Conservation (phyloP, 23 red algal genomes). For the Gracilaria domingensis region DNA sequence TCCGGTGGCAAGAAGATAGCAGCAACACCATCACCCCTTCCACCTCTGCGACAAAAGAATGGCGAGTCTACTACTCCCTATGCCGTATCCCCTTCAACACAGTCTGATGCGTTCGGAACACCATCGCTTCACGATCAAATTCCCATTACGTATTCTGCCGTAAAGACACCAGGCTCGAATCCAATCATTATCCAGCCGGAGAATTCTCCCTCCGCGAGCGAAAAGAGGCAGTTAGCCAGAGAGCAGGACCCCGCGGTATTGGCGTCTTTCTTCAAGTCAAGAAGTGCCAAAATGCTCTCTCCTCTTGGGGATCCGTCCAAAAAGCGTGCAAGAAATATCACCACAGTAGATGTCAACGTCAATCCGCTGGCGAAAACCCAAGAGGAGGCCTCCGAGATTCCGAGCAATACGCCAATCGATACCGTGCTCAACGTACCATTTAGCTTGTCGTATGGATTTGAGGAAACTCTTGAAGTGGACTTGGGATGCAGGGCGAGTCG, state of each 20-base stretch:
- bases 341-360: constrained; percentile 13
- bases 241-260: constrained; percentile 8
- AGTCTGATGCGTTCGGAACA: background rate
- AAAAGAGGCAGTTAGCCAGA: background rate
- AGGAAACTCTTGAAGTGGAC: constrained; percentile 39
- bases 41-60: constrained; percentile 8
- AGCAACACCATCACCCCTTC: constrained; percentile 12
- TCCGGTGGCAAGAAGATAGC: constrained; percentile 10
- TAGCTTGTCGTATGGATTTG: constrained; percentile 31
- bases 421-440: constrained; percentile 28
- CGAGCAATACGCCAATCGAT: background rate
- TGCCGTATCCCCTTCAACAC: background rate
- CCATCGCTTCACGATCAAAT: constrained; percentile 10
- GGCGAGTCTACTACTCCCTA: background rate
- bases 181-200: constrained; percentile 6
- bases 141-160: constrained; percentile 31
- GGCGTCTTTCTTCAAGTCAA: constrained; percentile 27
- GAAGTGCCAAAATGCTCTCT: constrained; percentile 25
- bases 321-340: constrained; percentile 7
- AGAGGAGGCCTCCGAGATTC: constrained; percentile 3
- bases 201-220: background rate
- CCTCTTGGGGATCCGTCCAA: background rate
- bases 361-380: constrained; percentile 28
- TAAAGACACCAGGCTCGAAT: constrained; percentile 30
- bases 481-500: constrained; percentile 50